phyloP scores from a whole-genome alignment of 352 stramenopile species.

The Paralagenidium karlingii region DNA sequence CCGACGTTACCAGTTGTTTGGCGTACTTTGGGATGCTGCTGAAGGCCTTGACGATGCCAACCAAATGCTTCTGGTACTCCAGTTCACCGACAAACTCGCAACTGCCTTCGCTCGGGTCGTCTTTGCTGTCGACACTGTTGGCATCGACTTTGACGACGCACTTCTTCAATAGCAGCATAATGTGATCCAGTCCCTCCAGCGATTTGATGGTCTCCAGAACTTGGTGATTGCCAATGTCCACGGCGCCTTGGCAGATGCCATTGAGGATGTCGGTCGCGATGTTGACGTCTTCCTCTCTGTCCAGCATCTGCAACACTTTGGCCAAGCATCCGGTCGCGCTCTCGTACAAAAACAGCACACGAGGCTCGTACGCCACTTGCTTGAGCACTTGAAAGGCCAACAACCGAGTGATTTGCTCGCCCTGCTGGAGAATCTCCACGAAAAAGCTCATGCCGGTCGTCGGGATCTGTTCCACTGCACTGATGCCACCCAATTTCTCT shows the following conservation, averaged over 20 bases:
- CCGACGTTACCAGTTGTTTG: slow-evolving; percentile 14
- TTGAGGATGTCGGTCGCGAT: slow-evolving; percentile 65
- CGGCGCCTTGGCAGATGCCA: no score
- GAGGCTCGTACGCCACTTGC: slow-evolving; percentile 43
- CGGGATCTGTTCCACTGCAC: slow-evolving; percentile 35
- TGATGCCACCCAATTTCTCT: no score
- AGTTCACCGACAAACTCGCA: slow-evolving; percentile 68
- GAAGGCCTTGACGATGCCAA: slow-evolving; percentile 68
- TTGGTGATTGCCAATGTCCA: slow-evolving; percentile 23
- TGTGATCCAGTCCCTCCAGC: slow-evolving; percentile 42
- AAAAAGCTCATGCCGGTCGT: slow-evolving; percentile 40
- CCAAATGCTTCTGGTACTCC: slow-evolving; percentile 57
- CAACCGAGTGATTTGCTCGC: slow-evolving; percentile 49
- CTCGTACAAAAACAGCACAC: slow-evolving; percentile 31
- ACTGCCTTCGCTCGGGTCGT: no score
- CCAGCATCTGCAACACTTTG: slow-evolving; percentile 59
- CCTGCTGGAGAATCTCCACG: slow-evolving; percentile 41
- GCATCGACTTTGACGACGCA: slow-evolving; percentile 47
- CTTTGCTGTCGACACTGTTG: no score
- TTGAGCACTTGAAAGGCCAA: slow-evolving; percentile 56
- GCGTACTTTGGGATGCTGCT: slow-evolving; percentile 23
- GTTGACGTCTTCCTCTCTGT: slow-evolving; percentile 53
- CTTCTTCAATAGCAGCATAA: slow-evolving; percentile 53
- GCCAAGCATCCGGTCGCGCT: slow-evolving; percentile 49
- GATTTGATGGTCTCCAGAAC: slow-evolving; percentile 46